Conservation (phyloP, 1,139 yeast genomes). For the Debaryomycetaceae sp. region DNA sequence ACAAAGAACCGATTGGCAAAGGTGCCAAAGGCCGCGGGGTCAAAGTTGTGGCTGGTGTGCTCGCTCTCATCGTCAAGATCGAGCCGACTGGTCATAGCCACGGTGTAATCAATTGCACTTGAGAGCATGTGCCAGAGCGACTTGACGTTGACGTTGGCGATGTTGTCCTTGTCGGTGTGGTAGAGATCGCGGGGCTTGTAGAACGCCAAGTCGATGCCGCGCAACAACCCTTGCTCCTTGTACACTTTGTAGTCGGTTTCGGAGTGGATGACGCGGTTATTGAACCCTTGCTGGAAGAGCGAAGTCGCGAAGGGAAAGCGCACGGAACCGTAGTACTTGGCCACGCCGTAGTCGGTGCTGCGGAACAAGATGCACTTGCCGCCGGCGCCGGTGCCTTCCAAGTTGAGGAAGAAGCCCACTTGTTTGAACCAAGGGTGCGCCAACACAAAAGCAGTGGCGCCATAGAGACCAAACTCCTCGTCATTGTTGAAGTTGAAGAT, state of each 20-base stretch:
- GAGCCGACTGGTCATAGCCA: constrained; percentile 32
- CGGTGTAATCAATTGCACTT: constrained; percentile 56
- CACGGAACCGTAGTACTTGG: constrained; percentile 40
- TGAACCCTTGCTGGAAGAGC: constrained; percentile 77
- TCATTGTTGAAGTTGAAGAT: constrained; percentile 84
- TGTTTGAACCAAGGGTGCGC: constrained; percentile 69
- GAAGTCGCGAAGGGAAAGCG: constrained; percentile 77
- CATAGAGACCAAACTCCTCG: constrained; percentile 85
- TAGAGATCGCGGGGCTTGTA: constrained; percentile 71
- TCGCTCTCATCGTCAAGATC: constrained; percentile 30
- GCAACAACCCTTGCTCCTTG: constrained; percentile 52
- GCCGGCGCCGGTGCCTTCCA: constrained; percentile 97
- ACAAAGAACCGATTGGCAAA: constrained; percentile 57
- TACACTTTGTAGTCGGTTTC: constrained; percentile 86
- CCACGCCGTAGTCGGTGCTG: constrained; percentile 71
- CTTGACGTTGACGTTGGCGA: constrained; percentile 55
- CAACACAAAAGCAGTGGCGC: constrained; percentile 67
- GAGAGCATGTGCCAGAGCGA: constrained; percentile 83
- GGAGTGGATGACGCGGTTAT: constrained; percentile 64
- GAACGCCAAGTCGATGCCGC: constrained; percentile 74
- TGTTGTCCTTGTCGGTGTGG: constrained; percentile 74
- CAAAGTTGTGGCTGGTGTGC: constrained; percentile 11
- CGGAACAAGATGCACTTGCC: constrained; percentile 83
- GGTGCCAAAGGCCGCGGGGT: constrained; percentile 60
- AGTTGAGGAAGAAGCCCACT: constrained; percentile 66